Evolutionary conservation across 768 basidiomycete species (phyloP).

Genomic region (Rhodotorula paludigena): DNA sequence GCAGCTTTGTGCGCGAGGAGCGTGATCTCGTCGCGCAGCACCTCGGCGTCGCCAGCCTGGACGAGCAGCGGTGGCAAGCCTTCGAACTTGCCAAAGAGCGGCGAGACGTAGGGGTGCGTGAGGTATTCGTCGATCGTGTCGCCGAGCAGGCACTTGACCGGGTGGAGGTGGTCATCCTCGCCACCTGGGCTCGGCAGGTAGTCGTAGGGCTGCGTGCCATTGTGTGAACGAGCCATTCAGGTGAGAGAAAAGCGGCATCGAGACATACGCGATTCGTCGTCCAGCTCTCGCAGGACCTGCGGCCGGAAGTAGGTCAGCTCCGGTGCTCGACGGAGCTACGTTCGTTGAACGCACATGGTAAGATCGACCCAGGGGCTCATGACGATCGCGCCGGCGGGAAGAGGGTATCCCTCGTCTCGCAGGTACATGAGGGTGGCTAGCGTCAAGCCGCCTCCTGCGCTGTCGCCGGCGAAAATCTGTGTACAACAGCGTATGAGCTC

Average conservation of each 20-base stretch:
- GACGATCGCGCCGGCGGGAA: constrained; percentile 78
- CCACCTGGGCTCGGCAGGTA: constrained; percentile 64
- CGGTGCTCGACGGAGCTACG: no score
- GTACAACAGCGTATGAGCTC: no score
- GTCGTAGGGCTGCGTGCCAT: constrained; percentile 54
- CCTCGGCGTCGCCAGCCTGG: constrained; percentile 89
- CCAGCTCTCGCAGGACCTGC: constrained; percentile 85
- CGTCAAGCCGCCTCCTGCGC: constrained; percentile 82
- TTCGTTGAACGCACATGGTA: constrained; percentile 57
- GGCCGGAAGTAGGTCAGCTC: no score
- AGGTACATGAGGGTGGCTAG: constrained; percentile 88
- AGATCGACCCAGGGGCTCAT: constrained; percentile 62
- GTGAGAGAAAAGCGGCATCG: not conserved
- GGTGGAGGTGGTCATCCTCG: constrained; percentile 79
- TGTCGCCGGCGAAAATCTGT: constrained; percentile 71
- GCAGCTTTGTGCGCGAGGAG: constrained; percentile 90
- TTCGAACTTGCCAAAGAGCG: constrained; percentile 80
- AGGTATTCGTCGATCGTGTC: constrained; percentile 59
- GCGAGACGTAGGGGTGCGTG: constrained; percentile 94
- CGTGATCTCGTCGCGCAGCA: constrained; percentile 87
- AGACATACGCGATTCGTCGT: constrained; percentile 73
- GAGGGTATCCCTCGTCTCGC: constrained; percentile 76
- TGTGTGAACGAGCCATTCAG: rapidly evolving
- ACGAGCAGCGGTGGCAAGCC: constrained; percentile 85
- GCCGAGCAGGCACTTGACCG: constrained; percentile 88